phyloP scores from a whole-genome alignment of 2,329 filamentous ascomycete species.

The Pseudocercospora crystallina region DNA sequence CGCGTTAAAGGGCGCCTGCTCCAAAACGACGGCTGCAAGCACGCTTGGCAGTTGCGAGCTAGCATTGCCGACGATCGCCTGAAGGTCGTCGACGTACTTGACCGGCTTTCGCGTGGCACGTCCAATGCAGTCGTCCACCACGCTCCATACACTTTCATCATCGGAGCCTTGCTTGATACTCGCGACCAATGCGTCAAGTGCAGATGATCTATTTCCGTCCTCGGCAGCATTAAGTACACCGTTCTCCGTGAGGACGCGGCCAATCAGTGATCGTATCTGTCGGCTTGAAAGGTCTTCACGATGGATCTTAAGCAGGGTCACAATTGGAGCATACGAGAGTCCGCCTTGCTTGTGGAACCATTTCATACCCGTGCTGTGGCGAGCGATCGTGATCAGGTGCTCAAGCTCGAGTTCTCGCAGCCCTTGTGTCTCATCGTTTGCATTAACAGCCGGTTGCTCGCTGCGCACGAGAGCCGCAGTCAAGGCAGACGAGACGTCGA shows the following conservation, averaged over 20 bases:
- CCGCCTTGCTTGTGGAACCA: slow-evolving; percentile 79
- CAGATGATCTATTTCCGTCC: slow-evolving; percentile 32
- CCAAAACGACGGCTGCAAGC: slow-evolving; percentile 66
- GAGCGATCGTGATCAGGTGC: slow-evolving; percentile 77
- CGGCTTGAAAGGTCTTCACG: slow-evolving; percentile 43
- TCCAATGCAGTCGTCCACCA: slow-evolving; percentile 79
- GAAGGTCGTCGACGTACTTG: slow-evolving; percentile 75
- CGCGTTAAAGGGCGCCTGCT: slow-evolving; percentile 69
- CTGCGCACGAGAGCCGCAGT: slow-evolving; percentile 62
- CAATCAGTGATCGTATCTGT: slow-evolving; percentile 31
- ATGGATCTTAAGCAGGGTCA: slow-evolving; percentile 64
- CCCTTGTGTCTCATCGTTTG: slow-evolving; percentile 47
- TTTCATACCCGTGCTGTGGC: slow-evolving; percentile 77
- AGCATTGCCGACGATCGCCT: slow-evolving; percentile 43
- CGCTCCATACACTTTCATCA: slow-evolving; percentile 57
- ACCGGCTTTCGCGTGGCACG: slow-evolving; percentile 75
- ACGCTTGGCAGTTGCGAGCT: slow-evolving; percentile 54
- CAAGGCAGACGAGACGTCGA: slow-evolving; percentile 80
- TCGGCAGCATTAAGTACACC: slow-evolving; percentile 58
- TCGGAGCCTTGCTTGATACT: slow-evolving; percentile 35
- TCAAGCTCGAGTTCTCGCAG: slow-evolving; percentile 73
- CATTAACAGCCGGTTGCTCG: slow-evolving; percentile 16
- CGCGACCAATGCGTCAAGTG: slow-evolving; percentile 49
- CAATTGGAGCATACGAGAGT: slow-evolving; percentile 67
- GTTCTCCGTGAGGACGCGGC: slow-evolving; percentile 60